phyloP scores from a whole-genome alignment of 2,329 filamentous ascomycete species.

The Cladosporium sp. region DNA sequence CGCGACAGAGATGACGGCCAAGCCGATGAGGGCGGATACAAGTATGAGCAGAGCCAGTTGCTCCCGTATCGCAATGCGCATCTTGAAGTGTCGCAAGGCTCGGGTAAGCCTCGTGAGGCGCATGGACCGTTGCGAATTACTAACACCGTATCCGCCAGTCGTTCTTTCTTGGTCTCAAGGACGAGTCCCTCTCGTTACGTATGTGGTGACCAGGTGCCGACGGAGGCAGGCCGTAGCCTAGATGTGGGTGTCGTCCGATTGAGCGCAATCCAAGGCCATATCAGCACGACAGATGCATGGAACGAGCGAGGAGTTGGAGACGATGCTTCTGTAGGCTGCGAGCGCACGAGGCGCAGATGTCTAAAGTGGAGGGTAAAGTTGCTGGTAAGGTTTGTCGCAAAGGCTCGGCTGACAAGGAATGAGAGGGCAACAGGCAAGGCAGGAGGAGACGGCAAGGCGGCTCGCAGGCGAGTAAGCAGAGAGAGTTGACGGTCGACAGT shows the following conservation, averaged over 20 bases:
- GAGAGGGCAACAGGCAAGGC: background rate
- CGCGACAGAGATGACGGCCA: conserved; percentile 76
- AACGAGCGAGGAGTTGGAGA: background rate
- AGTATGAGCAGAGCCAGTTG: conserved; percentile 80
- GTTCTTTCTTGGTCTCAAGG: background rate
- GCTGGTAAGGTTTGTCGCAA: background rate
- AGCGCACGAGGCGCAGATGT: background rate
- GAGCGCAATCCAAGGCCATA: background rate
- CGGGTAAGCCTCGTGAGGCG: conserved; percentile 9
- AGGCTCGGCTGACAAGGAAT: conserved; percentile 3
- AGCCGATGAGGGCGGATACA: conserved; percentile 66
- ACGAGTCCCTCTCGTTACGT: background rate
- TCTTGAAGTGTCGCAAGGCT: conserved; percentile 33
- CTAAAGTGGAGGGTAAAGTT: background rate
- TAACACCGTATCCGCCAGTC: background rate
- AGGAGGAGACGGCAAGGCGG: background rate
- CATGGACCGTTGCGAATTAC: background rate
- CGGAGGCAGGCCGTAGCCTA: background rate
- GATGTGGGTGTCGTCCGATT: background rate
- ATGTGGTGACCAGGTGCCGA: background rate
- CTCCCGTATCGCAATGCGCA: conserved; percentile 84
- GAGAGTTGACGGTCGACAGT: background rate
- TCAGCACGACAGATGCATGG: background rate
- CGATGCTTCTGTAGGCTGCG: background rate
- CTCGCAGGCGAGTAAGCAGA: background rate